Base-by-base conservation (phyloP, 768 basidiomycete genomes). In the Agaricus subrufescens region DNA sequence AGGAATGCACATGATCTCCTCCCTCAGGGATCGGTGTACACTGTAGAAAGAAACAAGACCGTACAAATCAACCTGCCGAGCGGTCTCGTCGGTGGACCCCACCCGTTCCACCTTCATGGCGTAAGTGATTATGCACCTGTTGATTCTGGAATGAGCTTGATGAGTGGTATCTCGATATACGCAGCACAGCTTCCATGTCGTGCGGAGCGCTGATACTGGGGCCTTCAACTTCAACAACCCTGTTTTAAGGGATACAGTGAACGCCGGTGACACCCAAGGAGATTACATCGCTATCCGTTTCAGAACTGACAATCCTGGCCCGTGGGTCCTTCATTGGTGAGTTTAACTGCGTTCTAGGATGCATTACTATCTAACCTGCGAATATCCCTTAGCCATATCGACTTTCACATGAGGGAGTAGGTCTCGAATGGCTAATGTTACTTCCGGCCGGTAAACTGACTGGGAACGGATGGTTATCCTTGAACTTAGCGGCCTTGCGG, bases 241-340 rank as follows among this genome's bases (percentile, higher is more conserved):
- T 2, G 71, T 78, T 69, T 67, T 75, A 37, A 68, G 83, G 46
- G 83, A 84, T 63, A 79, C 78, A 1, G 74, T 82, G 47, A 73
- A 70, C 50, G 72, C 79, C 23, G 69, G 72, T 39, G 64, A 67
- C 53, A 55, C 46, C 10, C 66, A 57, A 2, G 61, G 78, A 67
- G 67, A 78, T 65, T 68, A 78, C 62, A 77, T 80, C 29, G 78
- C 78, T 3, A 71, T 89, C 50, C 77, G 85, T 37, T 87, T 85
- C 67, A 63, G 70, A 26, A 85, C 85, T 3, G 79, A 88, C 62
- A 88, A 88, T 66, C 76, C 85, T 3, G 87, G 87, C 10, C 79
- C 80, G 3, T 85, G 83, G 80, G 71, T 79, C 60, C 58, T 79
- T 30, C 79, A 79, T 59, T 79, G 69, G 70, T 69, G 46, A 26